Percentiles rank a stretch among this genome's conserved stretches.
These are phyloP conservation scores for Phytophthora niederhauseri DNA, from an alignment of 352 stramenopile genomes.

Conservation along the genomic window DNA sequence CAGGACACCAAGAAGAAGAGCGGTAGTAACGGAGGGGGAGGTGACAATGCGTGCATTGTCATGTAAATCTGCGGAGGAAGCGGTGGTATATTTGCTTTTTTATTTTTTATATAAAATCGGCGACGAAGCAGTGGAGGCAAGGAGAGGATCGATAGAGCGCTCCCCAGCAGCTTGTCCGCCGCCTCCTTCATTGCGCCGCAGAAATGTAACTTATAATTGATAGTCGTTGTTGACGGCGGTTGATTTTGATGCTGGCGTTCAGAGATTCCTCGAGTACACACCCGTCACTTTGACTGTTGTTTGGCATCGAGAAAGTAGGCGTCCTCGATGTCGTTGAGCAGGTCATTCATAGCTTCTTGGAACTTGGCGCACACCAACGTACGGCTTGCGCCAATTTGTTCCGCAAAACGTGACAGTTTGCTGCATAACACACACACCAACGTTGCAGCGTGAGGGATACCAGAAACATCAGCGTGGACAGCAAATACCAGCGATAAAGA, in stretches of 20 bases:
- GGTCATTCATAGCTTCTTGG: constrained; percentile 73
- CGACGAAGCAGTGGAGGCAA: constrained; percentile 11
- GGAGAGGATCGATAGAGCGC: constrained; percentile 13
- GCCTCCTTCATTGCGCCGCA: constrained; percentile 20
- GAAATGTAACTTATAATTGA: constrained; percentile 45
- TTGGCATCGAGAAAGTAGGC: constrained; percentile 60
- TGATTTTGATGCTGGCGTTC: not conserved
- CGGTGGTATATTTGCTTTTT: constrained; percentile 34
- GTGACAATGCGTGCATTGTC: constrained; percentile 63
- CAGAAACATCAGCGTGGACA: too few relatives aligned
- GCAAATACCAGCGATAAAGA: not conserved
- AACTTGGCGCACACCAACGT: constrained; percentile 72
- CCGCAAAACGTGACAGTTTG: constrained; percentile 81
- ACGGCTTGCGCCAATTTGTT: constrained; percentile 69
- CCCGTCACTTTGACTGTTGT: constrained; percentile 45
- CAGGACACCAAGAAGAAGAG: constrained; percentile 46
- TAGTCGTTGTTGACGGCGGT: constrained; percentile 12
- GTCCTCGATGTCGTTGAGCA: constrained; percentile 76
- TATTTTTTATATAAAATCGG: constrained; percentile 30
- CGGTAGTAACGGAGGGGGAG: constrained; percentile 32
- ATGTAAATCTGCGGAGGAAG: constrained; percentile 50
- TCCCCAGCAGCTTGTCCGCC: constrained; percentile 15
- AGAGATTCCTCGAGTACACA: too few relatives aligned
- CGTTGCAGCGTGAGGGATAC: too few relatives aligned
- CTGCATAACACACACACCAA: constrained; percentile 28